Evolutionary conservation across 1,284 basidiomycete species (phyloP), one percentile per base, ranked within the genome.

Genomic region (Agroathelia rolfsii): DNA sequence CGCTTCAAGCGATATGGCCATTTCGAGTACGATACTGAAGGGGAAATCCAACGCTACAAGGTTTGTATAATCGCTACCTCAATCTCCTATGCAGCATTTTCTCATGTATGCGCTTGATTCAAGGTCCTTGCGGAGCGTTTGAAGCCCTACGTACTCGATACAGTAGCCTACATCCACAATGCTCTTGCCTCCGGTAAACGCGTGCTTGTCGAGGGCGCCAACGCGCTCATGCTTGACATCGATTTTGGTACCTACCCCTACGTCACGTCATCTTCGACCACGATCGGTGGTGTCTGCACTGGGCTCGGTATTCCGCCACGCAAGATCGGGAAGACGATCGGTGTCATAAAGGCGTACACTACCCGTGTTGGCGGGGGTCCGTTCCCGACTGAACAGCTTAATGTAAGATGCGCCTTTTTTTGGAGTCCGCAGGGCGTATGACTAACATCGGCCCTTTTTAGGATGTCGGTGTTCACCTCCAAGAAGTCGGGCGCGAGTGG

Each of bases 1-100:
- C 72, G 94, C 11, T 95, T 95, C 70, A 98, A 98, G 66, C 84
- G 94, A 30, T 98, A 98, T 52, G 94, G 95, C 2, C 69, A 92
- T 55, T 98, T 98, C 48, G 94, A 97, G 55, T 98, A 97, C 52
- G 94, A 98, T 56, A 97, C 94, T 7, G 94, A 97, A 53, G 90
- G 80, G 28, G 94, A 98, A 60, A 97, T 98, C 38, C 51, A 74
- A 46, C 79, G 92, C 22, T 96, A 97, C 69, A 81, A 87, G 72
- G 85, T 79, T 40, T 35, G 58, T 39, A 7, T 19, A 24, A 12
- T 10, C 15, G 18, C 8, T 24, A 9, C 16, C 31, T 28, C 11
- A 34, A 28, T 28, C 12, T 6, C 13, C 28, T 30, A 9, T 19
- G 9, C 8, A n/a, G 24, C 35, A 24, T 34, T 21, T 31, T 32